Evolutionary conservation across 2,329 filamentous ascomycete species (phyloP).

Genomic region (Xylaria sp.): DNA sequence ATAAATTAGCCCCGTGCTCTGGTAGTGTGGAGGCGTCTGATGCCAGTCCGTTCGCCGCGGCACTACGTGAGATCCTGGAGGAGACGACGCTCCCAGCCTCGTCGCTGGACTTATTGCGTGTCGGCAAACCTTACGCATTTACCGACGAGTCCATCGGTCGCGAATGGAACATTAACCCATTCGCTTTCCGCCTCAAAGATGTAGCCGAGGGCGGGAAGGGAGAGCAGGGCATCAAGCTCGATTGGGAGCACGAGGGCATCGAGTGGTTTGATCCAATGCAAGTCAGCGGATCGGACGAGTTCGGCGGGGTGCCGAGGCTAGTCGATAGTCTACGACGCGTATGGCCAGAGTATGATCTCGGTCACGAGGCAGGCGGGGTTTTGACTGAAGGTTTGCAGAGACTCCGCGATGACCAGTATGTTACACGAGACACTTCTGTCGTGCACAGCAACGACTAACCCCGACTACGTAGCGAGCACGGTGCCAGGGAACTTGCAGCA

Average conservation of each 20-base stretch:
- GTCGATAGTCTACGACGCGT: constrained; percentile 68
- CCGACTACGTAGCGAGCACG: constrained; percentile 55
- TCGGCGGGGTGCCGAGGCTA: constrained; percentile 67
- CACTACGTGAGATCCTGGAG: constrained; percentile 71
- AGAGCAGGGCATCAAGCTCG: constrained; percentile 62
- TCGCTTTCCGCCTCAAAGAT: constrained; percentile 65
- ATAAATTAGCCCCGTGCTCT: constrained; percentile 70
- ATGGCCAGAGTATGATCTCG: constrained; percentile 67
- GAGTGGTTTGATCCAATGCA: constrained; percentile 66
- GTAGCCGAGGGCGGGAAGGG: constrained; percentile 51
- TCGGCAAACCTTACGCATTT: constrained; percentile 70
- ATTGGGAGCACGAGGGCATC: constrained; percentile 72
- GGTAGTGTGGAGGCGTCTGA: constrained; percentile 69
- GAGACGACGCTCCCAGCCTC: constrained; percentile 66
- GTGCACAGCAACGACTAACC: constrained; percentile 9
- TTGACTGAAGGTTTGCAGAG: constrained; percentile 60
- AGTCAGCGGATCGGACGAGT: constrained; percentile 58
- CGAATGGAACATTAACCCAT: constrained; percentile 72
- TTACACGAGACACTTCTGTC: not conserved
- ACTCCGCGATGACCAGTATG: constrained; percentile 63
- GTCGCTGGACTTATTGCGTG: constrained; percentile 62
- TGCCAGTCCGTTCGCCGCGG: constrained; percentile 63
- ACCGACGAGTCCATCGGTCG: constrained; percentile 63
- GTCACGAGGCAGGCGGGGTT: constrained; percentile 56
- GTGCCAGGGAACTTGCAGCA: constrained; percentile 67